A percentile compares a stretch with the other conserved stretches of the same genome.
Evolutionary conservation across 2,329 filamentous ascomycete species (phyloP).

Genomic region (Epichloe gansuensis): DNA sequence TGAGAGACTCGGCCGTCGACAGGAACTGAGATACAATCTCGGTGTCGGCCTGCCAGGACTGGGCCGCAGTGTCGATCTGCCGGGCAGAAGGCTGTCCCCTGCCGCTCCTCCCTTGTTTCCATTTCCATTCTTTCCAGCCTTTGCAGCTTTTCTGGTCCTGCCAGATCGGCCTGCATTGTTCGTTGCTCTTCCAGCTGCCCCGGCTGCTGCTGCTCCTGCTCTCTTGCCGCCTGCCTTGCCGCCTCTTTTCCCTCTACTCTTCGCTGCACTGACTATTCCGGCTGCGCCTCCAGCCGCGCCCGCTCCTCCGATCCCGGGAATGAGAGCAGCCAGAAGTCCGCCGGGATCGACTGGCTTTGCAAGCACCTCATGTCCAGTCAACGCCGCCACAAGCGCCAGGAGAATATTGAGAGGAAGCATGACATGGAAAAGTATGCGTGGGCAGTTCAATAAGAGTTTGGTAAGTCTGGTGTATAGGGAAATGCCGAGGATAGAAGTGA

Average conservation of each 20-base stretch:
- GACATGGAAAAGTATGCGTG: background rate
- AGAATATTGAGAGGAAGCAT: background rate
- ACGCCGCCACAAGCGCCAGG: background rate
- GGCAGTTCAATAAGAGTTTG: background rate
- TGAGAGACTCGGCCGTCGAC: constrained; percentile 6
- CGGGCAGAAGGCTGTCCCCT: background rate
- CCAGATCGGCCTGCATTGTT: too few relatives aligned
- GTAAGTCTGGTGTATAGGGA: too few relatives aligned
- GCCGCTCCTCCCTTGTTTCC: background rate
- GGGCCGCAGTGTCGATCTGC: constrained; percentile 3
- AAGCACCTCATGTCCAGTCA: background rate
- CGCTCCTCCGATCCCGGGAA: background rate
- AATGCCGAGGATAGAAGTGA: too few relatives aligned
- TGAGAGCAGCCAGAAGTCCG: background rate
- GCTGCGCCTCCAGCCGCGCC: background rate
- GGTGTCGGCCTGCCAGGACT: constrained; percentile 8
- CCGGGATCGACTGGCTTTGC: background rate
- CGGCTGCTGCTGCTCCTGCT: too few relatives aligned
- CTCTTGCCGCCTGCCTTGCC: too few relatives aligned
- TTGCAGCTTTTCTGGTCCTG: too few relatives aligned
- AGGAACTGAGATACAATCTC: constrained; percentile 8
- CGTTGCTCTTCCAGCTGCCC: too few relatives aligned
- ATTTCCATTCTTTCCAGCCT: background rate
- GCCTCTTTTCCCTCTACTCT: background rate
- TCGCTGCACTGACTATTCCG: background rate